phyloP scores from a whole-genome alignment of 148 eudicot species.

The Beta vulgaris region DNA sequence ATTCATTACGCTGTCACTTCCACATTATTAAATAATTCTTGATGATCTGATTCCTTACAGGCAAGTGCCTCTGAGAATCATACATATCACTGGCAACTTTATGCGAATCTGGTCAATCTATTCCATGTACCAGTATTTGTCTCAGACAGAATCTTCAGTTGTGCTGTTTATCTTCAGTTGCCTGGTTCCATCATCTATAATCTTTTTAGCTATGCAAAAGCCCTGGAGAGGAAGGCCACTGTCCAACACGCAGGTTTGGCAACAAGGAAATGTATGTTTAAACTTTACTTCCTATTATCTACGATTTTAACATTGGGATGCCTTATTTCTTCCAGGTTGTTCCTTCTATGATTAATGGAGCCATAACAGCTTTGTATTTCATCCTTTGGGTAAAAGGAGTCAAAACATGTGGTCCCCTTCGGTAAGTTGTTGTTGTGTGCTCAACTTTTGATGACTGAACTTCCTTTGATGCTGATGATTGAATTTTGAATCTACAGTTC shows the following conservation, averaged over 20 bases:
- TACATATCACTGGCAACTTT: slow-evolving; percentile 73
- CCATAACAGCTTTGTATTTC: slow-evolving; percentile 87
- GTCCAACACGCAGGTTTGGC: slow-evolving; percentile 74
- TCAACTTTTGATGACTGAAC: background rate
- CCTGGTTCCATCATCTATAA: slow-evolving; percentile 65
- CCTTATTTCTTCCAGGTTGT: slow-evolving; percentile 51
- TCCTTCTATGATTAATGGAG: slow-evolving; percentile 88
- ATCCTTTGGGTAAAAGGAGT: slow-evolving; percentile 96
- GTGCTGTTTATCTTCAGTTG: slow-evolving; percentile 85
- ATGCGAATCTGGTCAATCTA: slow-evolving; percentile 97
- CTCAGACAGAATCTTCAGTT: slow-evolving; percentile 82
- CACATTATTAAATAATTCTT: background rate
- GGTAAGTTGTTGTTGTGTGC: slow-evolving; percentile 41
- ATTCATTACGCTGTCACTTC: background rate
- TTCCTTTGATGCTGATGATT: background rate
- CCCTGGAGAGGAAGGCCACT: slow-evolving; percentile 98
- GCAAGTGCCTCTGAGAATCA: slow-evolving; percentile 76
- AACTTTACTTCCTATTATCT: slow-evolving; percentile 9
- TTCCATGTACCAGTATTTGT: slow-evolving; percentile 79
- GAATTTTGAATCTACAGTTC: background rate
- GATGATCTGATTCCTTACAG: slow-evolving; percentile 36
- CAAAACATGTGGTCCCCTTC: slow-evolving; percentile 90
- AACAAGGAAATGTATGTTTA: slow-evolving; percentile 4
- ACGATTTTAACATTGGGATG: slow-evolving; percentile 3
- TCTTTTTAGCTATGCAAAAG: slow-evolving; percentile 70